Conservation (phyloP, 2,329 filamentous ascomycete genomes). For the Falciphora oryzae region DNA sequence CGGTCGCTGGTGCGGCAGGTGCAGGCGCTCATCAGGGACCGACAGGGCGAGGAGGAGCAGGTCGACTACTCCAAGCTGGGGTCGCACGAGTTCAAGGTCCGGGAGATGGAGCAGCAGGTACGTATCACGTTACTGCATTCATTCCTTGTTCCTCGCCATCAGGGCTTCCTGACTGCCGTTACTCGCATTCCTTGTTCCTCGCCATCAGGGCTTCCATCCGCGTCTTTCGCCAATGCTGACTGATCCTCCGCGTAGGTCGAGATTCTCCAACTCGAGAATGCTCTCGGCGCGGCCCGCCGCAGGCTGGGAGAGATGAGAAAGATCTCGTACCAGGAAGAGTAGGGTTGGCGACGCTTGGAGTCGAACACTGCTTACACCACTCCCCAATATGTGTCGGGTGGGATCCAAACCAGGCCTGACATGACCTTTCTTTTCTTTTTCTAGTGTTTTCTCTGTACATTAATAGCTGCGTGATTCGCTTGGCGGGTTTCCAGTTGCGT, state of each 20-base stretch:
- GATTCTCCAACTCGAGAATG: slow-evolving; percentile 91
- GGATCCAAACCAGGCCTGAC: not conserved
- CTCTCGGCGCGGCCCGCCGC: slow-evolving; percentile 69
- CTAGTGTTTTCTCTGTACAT: not conserved
- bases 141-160: no score
- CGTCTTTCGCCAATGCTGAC: not conserved
- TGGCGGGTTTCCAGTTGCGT: no score
- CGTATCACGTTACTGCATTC: no score
- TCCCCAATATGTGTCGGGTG: not conserved
- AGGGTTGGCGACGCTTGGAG: slow-evolving; percentile 13
- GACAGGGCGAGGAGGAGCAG: slow-evolving; percentile 72
- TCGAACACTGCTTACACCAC: no score
- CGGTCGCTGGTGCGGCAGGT: slow-evolving; percentile 85
- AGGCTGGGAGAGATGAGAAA: slow-evolving; percentile 96
- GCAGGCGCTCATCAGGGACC: slow-evolving; percentile 86
- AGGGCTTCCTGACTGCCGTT: no score
- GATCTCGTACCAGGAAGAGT: slow-evolving; percentile 85
- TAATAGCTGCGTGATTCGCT: no score
- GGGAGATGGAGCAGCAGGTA: slow-evolving; percentile 99
- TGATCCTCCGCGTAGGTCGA: slow-evolving; percentile 61
- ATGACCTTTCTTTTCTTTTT: not conserved
- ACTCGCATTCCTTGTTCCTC: no score
- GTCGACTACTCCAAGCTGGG: slow-evolving; percentile 87
- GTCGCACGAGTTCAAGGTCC: slow-evolving; percentile 94
- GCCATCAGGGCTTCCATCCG: no score